Conservation (phyloP, 306 rosid species). For the Lathyrus aphaca region DNA sequence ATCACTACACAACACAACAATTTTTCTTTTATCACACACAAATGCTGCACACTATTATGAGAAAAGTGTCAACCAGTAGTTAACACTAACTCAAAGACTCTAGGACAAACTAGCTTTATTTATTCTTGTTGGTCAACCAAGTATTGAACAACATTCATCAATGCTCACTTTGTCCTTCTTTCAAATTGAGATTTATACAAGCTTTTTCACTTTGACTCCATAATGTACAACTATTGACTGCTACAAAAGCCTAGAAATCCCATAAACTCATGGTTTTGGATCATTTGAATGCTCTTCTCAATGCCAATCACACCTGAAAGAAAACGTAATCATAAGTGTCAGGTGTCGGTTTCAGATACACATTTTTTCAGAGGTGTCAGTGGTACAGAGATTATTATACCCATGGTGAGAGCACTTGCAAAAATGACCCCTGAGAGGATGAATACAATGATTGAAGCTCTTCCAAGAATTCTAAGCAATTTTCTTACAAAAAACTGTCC, state of each 20-base stretch:
- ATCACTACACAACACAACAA: conserved; percentile 5
- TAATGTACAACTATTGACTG: conserved; percentile 51
- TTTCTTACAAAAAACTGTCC: conserved; percentile 73
- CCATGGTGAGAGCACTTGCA: conserved; percentile 89
- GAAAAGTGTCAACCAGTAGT: conserved; percentile 58
- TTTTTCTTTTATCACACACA: conserved; percentile 21
- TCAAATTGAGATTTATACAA: conserved; percentile 19
- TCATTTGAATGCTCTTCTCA: conserved; percentile 62
- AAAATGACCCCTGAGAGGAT: conserved; percentile 86
- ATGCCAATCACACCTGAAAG: conserved; percentile 70
- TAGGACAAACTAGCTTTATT: conserved; percentile 28
- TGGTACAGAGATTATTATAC: conserved; percentile 15
- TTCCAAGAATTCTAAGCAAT: conserved; percentile 53
- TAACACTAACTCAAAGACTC: conserved; percentile 48
- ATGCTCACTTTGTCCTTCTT: not conserved
- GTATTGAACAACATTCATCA: conserved; percentile 36
- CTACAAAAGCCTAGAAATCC: conserved; percentile 82
- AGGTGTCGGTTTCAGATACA: too few species aligned
- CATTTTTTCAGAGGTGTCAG: too few species aligned
- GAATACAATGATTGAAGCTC: conserved; percentile 81
- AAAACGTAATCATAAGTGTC: not conserved
- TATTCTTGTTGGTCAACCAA: conserved; percentile 59
- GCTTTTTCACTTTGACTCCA: conserved; percentile 5
- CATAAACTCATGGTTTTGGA: conserved; percentile 72
- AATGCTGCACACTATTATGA: conserved; percentile 32